A percentile compares a stretch with the other conserved stretches of the same genome.
Evolutionary conservation across 2,329 filamentous ascomycete species (phyloP).

Genomic region (Ceratocystis huliohia): DNA sequence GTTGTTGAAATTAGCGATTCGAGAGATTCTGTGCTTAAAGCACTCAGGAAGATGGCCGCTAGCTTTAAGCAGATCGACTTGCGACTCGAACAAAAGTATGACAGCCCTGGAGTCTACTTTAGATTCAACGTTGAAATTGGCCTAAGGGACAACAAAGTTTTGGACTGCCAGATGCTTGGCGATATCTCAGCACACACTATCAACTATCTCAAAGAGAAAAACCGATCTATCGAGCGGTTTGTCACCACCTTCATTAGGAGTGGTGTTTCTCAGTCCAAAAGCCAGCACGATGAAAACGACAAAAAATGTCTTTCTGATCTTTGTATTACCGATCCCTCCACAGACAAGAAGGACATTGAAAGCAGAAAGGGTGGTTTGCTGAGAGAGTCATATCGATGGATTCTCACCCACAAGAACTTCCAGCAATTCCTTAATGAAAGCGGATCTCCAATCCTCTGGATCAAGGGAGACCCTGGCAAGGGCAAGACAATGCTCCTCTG

Average conservation of each 20-base stretch:
- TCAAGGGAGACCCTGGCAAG: no score
- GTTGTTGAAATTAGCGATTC: conserved; percentile 22
- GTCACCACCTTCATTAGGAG: neutral
- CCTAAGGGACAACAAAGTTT: conserved; percentile 22
- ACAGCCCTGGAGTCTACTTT: conserved; percentile 23
- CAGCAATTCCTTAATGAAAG: no score
- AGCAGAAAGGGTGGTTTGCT: no score
- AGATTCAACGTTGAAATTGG: conserved; percentile 26
- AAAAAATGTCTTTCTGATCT: no score
- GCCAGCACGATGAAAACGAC: no score
- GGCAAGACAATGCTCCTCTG: no score
- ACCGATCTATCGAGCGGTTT: neutral
- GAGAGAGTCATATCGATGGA: no score
- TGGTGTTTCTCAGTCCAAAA: no score
- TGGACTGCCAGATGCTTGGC: conserved; percentile 24
- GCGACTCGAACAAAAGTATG: conserved; percentile 15
- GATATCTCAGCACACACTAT: no score
- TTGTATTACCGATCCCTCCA: fast-evolving
- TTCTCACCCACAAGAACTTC: no score
- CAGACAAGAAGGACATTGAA: no score
- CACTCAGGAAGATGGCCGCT: neutral
- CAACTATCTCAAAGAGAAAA: conserved; percentile 21
- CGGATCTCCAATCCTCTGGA: no score
- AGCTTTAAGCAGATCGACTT: neutral
- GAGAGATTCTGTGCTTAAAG: neutral